Evolutionary conservation across 2,329 filamentous ascomycete genomes (phyloP), one percentile per base, ranked within the genome.

Genomic region (Clarireedia hainanense): DNA sequence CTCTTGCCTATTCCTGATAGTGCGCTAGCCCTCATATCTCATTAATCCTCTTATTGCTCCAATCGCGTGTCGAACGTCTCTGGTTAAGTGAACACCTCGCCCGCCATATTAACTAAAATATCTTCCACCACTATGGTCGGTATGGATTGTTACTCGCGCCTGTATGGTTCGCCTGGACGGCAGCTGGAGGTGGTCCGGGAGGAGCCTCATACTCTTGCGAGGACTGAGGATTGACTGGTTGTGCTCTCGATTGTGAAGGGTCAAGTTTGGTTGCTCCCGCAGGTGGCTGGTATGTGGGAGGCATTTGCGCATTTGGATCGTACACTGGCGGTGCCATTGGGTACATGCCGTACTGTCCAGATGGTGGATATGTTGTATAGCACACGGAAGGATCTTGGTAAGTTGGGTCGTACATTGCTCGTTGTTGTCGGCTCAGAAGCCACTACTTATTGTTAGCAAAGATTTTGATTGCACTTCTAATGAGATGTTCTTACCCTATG

Each of bases 401-500:
- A 54, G 68, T 70, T 15, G 76, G 77, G 54, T 69, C 68, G 53
- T 63, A 67, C 57, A 50, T 57, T 36, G 60, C 65, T 55, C 66
- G 61, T 54, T 64, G 59, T 39, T 57, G 53, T 63, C 65, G 63
- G 57, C 60, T 69, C 4, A 68, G 50, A 45, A 68, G 62, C 67
- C 67, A 69, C 66, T 69, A 47, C 27, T 23, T 4, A 47, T 40
- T 47, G 51, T 67, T 58, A 64, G 61, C 30, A 52, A 36, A 39
- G n/a, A 3, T n/a, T n/a, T 40, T 24, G 20, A 27, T 24, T n/a
- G 9, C 20, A 14, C 6, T 48, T 15, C 40, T 50, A n/a, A 27
- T 9, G 12, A 46, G 27, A 42, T 30, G 20, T 42, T 58, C 79
- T 36, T 76, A 86, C 83, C 65, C 84, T 75, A 71, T 94, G 88